Evolutionary conservation across 2,329 filamentous ascomycete genomes (phyloP).

Genomic region (Penicillium brasilianum): DNA sequence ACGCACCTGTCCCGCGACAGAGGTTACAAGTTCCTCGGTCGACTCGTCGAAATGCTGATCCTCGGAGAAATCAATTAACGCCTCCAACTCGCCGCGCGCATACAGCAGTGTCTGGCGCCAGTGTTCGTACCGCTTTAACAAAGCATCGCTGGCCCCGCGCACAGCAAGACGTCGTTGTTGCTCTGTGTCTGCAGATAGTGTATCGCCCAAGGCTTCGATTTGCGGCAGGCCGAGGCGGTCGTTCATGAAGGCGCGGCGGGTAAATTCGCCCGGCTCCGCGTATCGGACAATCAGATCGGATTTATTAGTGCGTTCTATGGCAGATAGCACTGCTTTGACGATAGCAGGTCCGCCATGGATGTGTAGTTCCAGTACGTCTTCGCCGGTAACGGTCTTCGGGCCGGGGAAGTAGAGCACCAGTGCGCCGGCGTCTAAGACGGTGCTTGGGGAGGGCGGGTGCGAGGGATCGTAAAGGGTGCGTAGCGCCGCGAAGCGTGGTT

Average conservation of each 20-base stretch:
- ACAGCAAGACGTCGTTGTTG: conserved; percentile 89
- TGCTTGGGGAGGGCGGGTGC: conserved; percentile 41
- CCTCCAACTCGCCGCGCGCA: conserved; percentile 89
- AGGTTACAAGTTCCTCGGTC: conserved; percentile 70
- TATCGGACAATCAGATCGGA: conserved; percentile 66
- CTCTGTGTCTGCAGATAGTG: conserved; percentile 74
- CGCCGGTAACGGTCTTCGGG: conserved; percentile 85
- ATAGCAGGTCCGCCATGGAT: conserved; percentile 92
- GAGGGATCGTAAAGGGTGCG: conserved; percentile 72
- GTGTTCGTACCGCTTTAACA: conserved; percentile 76
- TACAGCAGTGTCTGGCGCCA: conserved; percentile 80
- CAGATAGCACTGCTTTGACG: conserved; percentile 80
- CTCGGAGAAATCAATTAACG: conserved; percentile 94
- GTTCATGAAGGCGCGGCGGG: conserved; percentile 87
- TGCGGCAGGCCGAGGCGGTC: conserved; percentile 84
- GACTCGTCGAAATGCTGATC: conserved; percentile 97
- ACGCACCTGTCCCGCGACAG: conserved; percentile 69
- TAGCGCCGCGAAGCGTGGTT: conserved; percentile 69
- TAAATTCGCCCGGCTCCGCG: conserved; percentile 95
- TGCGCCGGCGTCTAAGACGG: conserved; percentile 74
- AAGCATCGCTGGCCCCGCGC: conserved; percentile 70
- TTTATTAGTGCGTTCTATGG: conserved; percentile 62
- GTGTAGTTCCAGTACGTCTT: conserved; percentile 90
- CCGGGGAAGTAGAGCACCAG: conserved; percentile 81
- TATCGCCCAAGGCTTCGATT: conserved; percentile 68